Conservation (phyloP, 2,329 filamentous ascomycete genomes). For the Aspergillus intermedius region DNA sequence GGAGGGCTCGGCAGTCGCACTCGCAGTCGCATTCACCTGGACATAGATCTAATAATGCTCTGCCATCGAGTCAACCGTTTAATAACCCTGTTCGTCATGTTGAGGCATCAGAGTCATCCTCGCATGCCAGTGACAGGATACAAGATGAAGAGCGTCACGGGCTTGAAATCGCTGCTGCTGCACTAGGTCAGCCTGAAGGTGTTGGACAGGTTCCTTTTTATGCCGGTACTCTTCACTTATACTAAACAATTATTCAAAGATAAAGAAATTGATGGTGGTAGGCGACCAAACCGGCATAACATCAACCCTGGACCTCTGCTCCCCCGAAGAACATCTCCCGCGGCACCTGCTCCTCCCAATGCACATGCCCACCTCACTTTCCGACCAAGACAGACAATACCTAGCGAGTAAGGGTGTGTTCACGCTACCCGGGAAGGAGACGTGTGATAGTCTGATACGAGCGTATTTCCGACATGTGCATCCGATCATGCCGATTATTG, state of each 20-base stretch:
- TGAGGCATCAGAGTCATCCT: background rate
- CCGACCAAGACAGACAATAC: constrained; percentile 15
- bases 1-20: background rate
- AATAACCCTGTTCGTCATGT: background rate
- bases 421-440: constrained; percentile 21
- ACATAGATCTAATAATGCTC: background rate
- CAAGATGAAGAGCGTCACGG: constrained; percentile 18
- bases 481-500: constrained; percentile 32
- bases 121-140: constrained; percentile 1
- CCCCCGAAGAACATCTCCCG: constrained; percentile 11
- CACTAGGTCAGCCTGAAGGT: constrained; percentile 12
- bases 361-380: constrained; percentile 6
- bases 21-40: background rate
- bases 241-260: background rate
- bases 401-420: constrained; percentile 31
- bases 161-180: constrained; percentile 19
- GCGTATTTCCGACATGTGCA: constrained; percentile 36
- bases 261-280: background rate
- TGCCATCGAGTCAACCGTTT: background rate
- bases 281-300: constrained; percentile 18
- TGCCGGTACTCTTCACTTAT: constrained; percentile 10
- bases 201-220: constrained; percentile 19
- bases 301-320: constrained; percentile 15
- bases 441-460: constrained; percentile 26
- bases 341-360: constrained; percentile 16